Conservation (phyloP, 2,329 filamentous ascomycete species). For the Scedosporium apiospermum region DNA sequence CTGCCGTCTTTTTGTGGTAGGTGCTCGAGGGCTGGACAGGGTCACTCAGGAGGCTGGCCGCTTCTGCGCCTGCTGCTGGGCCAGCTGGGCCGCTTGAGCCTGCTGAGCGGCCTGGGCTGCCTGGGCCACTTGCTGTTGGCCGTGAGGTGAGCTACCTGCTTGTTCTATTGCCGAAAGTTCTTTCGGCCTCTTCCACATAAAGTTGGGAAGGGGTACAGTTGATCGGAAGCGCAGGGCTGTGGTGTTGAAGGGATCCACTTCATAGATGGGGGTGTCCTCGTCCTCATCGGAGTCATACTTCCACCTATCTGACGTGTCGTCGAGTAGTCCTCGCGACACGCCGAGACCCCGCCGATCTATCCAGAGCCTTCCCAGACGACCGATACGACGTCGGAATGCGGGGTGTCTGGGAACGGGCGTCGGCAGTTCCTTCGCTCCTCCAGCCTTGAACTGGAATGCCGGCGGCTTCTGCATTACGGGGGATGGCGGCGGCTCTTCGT, state of each 20-base stretch:
- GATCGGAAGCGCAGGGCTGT: slow-evolving; percentile 51
- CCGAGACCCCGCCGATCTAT: slow-evolving; percentile 71
- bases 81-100: slow-evolving; percentile 5
- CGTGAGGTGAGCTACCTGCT: slow-evolving; percentile 4
- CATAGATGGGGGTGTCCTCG: slow-evolving; percentile 64
- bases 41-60: neutral
- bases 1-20: neutral
- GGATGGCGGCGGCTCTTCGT: slow-evolving; percentile 28
- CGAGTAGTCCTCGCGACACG: slow-evolving; percentile 34
- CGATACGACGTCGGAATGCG: slow-evolving; percentile 74
- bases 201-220: slow-evolving; percentile 37
- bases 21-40: neutral
- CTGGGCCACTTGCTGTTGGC: neutral
- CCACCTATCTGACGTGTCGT: slow-evolving; percentile 56
- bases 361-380: slow-evolving; percentile 75
- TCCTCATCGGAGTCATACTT: slow-evolving; percentile 86
- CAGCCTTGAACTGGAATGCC: slow-evolving; percentile 37
- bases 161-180: slow-evolving; percentile 1
- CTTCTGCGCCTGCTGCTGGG: slow-evolving; percentile 3
- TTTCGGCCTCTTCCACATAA: slow-evolving; percentile 7
- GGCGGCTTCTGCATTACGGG: slow-evolving; percentile 15
- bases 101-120: neutral
- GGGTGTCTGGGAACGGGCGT: slow-evolving; percentile 32
- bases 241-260: slow-evolving; percentile 62
- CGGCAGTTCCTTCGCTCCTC: slow-evolving; percentile 27